A percentile compares a stretch with the other conserved stretches of the same genome.
phyloP scores from a whole-genome alignment of 1,284 basidiomycete genomes.

The Ceratobasidium sp. region DNA sequence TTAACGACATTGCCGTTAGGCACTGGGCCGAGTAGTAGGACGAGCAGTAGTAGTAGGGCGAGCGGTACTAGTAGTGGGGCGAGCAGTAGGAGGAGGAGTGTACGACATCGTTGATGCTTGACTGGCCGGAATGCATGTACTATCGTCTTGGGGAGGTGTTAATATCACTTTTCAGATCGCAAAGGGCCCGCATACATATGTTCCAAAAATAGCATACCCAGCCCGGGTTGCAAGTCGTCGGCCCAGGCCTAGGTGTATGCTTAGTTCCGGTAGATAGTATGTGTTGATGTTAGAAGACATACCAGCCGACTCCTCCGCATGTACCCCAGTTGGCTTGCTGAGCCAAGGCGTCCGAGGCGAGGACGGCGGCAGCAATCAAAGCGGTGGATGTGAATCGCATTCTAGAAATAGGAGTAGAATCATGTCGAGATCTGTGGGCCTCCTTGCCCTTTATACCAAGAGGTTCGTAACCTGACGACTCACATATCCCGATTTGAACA shows the following conservation, averaged over 20 bases:
- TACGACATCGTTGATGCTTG: not conserved
- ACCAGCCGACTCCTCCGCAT: slow-evolving; percentile 20
- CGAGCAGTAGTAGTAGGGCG: not conserved
- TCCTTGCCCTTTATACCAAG: no score
- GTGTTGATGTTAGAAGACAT: not conserved
- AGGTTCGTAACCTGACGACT: no score
- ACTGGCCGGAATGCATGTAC: slow-evolving; percentile 15
- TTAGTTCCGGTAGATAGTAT: no score
- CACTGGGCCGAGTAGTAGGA: not conserved
- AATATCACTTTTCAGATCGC: not conserved
- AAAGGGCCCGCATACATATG: not conserved
- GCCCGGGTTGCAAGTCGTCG: not conserved
- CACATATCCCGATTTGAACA: no score
- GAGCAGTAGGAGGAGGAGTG: not conserved
- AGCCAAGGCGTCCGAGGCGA: not conserved
- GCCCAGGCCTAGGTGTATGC: not conserved
- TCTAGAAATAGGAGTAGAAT: not conserved
- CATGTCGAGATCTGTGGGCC: not conserved
- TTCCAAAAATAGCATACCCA: not conserved
- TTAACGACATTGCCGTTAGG: no score
- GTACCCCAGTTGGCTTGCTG: not conserved
- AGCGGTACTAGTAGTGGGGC: not conserved
- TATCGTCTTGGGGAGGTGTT: not conserved
- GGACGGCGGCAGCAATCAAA: not conserved
- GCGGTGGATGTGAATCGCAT: not conserved